A percentile compares a stretch with the other conserved stretches of the same genome.
Evolutionary conservation across 371 early-diverging fungal species (phyloP).

Genomic region (Globomyces sp.): DNA sequence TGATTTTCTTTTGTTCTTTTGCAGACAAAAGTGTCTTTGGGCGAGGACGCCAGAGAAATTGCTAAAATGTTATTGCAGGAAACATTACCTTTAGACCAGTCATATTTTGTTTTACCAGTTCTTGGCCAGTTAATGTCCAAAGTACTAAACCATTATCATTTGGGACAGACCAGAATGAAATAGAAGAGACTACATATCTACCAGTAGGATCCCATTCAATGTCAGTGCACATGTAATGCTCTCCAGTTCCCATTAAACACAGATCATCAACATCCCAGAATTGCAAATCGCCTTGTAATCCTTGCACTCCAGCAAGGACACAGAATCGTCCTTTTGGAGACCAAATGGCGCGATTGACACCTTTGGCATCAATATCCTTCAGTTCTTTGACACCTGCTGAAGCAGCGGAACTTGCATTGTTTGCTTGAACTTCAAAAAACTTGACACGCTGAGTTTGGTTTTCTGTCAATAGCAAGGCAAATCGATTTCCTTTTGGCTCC

Average conservation of each 20-base stretch:
- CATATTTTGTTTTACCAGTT: constrained; percentile 63
- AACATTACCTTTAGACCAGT: constrained; percentile 47
- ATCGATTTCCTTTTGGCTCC: constrained; percentile 90
- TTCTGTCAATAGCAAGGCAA: constrained; percentile 78
- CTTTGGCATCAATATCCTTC: constrained; percentile 57
- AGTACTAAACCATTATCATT: constrained; percentile 86
- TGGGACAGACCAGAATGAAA: constrained; percentile 74
- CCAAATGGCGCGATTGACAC: constrained; percentile 85
- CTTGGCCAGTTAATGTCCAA: constrained; percentile 91
- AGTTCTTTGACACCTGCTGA: constrained; percentile 38
- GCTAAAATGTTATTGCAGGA: constrained; percentile 67
- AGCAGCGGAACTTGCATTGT: constrained; percentile 13
- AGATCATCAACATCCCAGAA: constrained; percentile 92
- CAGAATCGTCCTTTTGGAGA: constrained; percentile 95
- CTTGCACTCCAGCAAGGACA: constrained; percentile 84
- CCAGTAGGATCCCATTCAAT: constrained; percentile 98
- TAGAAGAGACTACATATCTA: constrained; percentile 84
- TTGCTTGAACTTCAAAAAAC: constrained; percentile 72
- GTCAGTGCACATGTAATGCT: constrained; percentile 93
- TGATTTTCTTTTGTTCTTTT: constrained; percentile 79
- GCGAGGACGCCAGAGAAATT: constrained; percentile 93
- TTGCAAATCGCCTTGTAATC: constrained; percentile 79
- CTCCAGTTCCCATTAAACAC: constrained; percentile 65
- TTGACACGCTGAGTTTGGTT: constrained; percentile 70
- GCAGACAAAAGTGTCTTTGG: constrained; percentile 75